These are phyloP conservation scores for Syncephalis plumigaleata DNA, from an alignment of 371 early-diverging fungal genomes.

Conservation along the genomic window DNA sequence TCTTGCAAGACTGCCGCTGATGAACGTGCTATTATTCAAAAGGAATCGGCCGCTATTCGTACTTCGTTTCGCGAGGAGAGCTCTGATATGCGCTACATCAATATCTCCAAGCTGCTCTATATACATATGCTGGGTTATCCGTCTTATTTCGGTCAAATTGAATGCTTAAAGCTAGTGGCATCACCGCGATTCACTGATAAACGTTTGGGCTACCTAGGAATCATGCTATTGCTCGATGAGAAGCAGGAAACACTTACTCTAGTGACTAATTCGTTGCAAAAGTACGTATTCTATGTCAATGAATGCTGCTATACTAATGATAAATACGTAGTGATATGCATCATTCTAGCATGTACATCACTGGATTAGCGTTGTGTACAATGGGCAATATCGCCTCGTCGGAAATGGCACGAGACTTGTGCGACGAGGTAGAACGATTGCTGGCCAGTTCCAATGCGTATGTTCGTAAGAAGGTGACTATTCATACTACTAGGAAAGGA, in stretches of 20 bases:
- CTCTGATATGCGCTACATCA: constrained; percentile 64
- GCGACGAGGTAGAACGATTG: constrained; percentile 83
- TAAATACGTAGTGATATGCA: constrained; percentile 65
- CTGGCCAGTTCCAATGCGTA: constrained; percentile 82
- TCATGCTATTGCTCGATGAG: constrained; percentile 91
- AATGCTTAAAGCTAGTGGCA: constrained; percentile 92
- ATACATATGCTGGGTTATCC: constrained; percentile 97
- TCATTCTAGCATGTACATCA: constrained; percentile 84
- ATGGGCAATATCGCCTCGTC: constrained; percentile 87
- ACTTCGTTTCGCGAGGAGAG: constrained; percentile 86
- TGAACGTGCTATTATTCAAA: constrained; percentile 90
- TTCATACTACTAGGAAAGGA: too few relatives aligned
- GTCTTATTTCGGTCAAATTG: constrained; percentile 96
- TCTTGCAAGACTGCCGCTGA: constrained; percentile 97
- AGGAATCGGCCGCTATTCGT: constrained; percentile 91
- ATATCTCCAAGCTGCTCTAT: constrained; percentile 89
- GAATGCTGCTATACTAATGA: constrained; percentile 1
- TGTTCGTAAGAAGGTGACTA: constrained; percentile 80
- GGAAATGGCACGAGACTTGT: constrained; percentile 90
- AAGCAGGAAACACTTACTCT: constrained; percentile 90
- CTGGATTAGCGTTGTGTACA: constrained; percentile 90
- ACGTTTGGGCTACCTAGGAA: constrained; percentile 91
- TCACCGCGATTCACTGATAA: constrained; percentile 87
- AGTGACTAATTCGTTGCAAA: constrained; percentile 92
- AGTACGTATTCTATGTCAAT: constrained; percentile 23